A percentile compares a stretch with the other conserved stretches of the same genome.
Evolutionary conservation across 2,329 filamentous ascomycete genomes (phyloP).

Genomic region (Talaromyces sp.): DNA sequence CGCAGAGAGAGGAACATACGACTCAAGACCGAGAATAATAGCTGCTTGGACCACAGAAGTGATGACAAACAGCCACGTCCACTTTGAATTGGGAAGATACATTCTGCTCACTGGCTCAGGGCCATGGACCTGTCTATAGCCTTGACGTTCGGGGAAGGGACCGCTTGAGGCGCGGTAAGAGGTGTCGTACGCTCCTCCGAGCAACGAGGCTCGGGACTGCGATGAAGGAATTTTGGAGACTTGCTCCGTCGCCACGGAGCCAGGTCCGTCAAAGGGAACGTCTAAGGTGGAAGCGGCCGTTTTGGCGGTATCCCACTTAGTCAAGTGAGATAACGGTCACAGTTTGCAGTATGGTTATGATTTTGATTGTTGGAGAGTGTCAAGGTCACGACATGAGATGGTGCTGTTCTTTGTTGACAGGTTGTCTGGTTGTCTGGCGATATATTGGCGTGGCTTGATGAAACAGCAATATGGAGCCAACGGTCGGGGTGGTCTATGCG

Average conservation of each 20-base stretch:
- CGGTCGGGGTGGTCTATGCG: constrained; percentile 7
- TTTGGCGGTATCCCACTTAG: constrained; percentile 28
- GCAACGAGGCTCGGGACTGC: constrained; percentile 58
- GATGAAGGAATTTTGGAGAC: constrained; percentile 57
- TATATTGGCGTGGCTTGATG: background rate
- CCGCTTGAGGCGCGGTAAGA: constrained; percentile 49
- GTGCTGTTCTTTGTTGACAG: background rate
- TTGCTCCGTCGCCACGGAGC: constrained; percentile 41
- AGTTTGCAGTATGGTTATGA: background rate
- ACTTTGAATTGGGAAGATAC: constrained; percentile 78
- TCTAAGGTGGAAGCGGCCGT: constrained; percentile 1
- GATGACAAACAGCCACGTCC: constrained; percentile 83
- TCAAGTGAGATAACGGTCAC: background rate
- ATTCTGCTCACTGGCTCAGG: constrained; percentile 50
- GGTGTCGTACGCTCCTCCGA: constrained; percentile 57
- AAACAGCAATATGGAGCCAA: constrained; percentile 8
- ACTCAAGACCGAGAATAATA: constrained; percentile 79
- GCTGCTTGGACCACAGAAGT: constrained; percentile 73
- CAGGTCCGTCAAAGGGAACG: constrained; percentile 20
- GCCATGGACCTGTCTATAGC: constrained; percentile 41
- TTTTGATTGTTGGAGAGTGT: background rate
- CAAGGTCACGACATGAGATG: background rate
- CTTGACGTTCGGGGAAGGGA: constrained; percentile 55
- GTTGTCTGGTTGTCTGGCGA: background rate
- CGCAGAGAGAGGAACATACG: constrained; percentile 52